phyloP scores from a whole-genome alignment of 805 yeast genomes.

The Jamesozyma gamospora region DNA sequence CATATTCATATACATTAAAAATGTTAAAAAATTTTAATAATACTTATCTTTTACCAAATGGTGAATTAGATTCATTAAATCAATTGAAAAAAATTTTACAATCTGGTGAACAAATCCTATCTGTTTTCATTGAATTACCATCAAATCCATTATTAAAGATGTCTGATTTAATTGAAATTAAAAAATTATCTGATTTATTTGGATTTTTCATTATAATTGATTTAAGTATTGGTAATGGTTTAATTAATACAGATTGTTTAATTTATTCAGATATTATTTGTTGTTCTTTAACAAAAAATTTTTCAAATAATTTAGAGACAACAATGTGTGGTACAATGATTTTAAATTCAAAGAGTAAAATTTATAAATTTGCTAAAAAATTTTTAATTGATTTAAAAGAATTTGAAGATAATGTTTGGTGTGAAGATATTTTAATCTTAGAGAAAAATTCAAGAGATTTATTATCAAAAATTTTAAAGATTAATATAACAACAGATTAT shows the following conservation, averaged over 20 bases:
- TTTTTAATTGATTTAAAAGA: conserved; percentile 35
- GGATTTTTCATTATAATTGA: conserved; percentile 78
- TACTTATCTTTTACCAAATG: conserved; percentile 73
- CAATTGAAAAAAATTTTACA: conserved; percentile 54
- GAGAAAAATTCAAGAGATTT: conserved; percentile 93
- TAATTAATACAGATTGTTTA: conserved; percentile 69
- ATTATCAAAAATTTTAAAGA: conserved; percentile 42
- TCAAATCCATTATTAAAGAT: conserved; percentile 86
- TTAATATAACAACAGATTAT: conserved; percentile 46
- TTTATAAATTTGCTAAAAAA: conserved; percentile 35
- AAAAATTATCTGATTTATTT: conserved; percentile 55
- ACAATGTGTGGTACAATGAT: conserved; percentile 91
- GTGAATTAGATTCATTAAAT: conserved; percentile 47
- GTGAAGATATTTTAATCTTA: conserved; percentile 83
- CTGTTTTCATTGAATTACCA: conserved; percentile 87
- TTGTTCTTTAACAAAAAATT: conserved; percentile 81
- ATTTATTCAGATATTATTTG: conserved; percentile 82
- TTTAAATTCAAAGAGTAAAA: conserved; percentile 54
- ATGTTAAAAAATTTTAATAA: conserved; percentile 88
- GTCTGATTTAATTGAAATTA: conserved; percentile 61
- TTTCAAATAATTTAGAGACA: conserved; percentile 79
- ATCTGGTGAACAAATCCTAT: conserved; percentile 57
- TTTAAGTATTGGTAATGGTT: conserved; percentile 88
- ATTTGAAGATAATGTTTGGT: conserved; percentile 71
- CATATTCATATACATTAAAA: conserved; percentile 86